Evolutionary conservation across 75 land plant species (phyloP).

Genomic region (Gnetum montanum): DNA sequence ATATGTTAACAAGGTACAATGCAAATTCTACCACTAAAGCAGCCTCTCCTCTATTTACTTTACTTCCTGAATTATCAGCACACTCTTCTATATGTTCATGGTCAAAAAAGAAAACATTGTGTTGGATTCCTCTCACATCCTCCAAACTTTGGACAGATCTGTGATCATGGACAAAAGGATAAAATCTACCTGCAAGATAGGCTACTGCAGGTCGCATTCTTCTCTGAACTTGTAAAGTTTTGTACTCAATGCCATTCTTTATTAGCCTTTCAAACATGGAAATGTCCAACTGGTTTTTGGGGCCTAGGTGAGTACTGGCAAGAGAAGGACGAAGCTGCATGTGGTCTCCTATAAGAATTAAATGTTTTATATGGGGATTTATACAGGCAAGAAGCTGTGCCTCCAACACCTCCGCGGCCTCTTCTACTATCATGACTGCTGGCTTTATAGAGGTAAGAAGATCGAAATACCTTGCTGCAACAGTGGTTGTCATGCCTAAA

Average conservation of each 20-base stretch:
- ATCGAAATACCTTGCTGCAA: constrained; percentile 21
- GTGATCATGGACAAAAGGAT: constrained; percentile 19
- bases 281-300: constrained; percentile 16
- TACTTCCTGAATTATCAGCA: constrained; percentile 12
- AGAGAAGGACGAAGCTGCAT: constrained; percentile 25
- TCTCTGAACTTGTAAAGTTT: constrained; percentile 15
- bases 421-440: constrained; percentile 20
- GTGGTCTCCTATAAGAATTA: constrained; percentile 27
- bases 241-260: constrained; percentile 14
- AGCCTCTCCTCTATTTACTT: constrained; percentile 15
- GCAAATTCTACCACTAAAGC: constrained; percentile 13
- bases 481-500: constrained; percentile 32
- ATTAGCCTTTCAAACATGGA: constrained; percentile 23
- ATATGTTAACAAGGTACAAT: constrained; percentile 14
- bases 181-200: constrained; percentile 7
- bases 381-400: constrained; percentile 18
- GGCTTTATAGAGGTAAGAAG: constrained; percentile 14
- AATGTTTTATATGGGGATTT: constrained; percentile 19
- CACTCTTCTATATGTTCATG: constrained; percentile 9
- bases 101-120: constrained; percentile 17
- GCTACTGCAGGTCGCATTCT: constrained; percentile 24
- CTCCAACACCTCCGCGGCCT: constrained; percentile 25
- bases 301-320: constrained; percentile 14
- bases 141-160: constrained; percentile 9
- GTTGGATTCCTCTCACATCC: constrained; percentile 9